Percentiles rank a stretch among this genome's conserved stretches.
Conservation (phyloP, 148 eudicot species). For the Camellia sinensis region DNA sequence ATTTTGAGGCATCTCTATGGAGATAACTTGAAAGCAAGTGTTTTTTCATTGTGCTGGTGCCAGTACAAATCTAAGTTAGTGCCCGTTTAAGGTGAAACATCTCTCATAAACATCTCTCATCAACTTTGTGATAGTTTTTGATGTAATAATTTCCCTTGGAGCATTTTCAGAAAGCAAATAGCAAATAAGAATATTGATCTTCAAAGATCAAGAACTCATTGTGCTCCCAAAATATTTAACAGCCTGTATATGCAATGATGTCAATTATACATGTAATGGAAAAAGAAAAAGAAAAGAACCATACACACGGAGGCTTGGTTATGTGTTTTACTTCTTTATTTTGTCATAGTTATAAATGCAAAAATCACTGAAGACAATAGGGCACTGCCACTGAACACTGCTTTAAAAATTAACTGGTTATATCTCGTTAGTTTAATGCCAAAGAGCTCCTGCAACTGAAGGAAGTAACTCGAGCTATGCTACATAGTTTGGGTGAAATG, state of each 20-base stretch:
- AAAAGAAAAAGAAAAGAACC: too few species aligned
- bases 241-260: neutral
- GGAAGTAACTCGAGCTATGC: neutral
- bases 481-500: neutral
- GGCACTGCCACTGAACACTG: neutral
- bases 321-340: neutral
- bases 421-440: too few species aligned
- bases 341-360: neutral
- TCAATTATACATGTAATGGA: too few species aligned
- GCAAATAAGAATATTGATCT: too few species aligned
- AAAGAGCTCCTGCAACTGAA: too few species aligned
- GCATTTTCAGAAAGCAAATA: neutral
- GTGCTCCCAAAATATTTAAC: neutral
- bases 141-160: neutral
- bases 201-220: neutral
- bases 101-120: too few species aligned
- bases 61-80: too few species aligned
- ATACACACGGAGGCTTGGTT: neutral
- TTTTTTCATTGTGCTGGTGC: too few species aligned
- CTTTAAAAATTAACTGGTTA: neutral
- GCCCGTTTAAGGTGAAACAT: too few species aligned
- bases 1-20: too few species aligned
- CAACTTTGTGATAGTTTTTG: neutral
- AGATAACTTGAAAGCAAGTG: too few species aligned
- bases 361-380: neutral